phyloP scores from a whole-genome alignment of 768 basidiomycete genomes.

The Mycena kentingensis region DNA sequence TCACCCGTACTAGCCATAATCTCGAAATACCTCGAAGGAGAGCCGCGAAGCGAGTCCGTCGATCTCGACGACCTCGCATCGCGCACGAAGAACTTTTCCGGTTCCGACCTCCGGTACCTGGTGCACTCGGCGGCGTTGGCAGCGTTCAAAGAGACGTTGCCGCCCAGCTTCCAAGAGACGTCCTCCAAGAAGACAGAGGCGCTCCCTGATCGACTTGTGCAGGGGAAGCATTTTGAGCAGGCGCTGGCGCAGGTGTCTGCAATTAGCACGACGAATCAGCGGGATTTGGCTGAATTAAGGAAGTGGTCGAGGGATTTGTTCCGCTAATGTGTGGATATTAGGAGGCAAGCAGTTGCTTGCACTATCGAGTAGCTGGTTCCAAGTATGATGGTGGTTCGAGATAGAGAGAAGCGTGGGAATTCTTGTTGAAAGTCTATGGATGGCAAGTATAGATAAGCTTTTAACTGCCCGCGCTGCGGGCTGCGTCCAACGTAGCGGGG shows the following conservation, averaged over 20 bases:
- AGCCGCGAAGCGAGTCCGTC: background rate
- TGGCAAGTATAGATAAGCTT: no score
- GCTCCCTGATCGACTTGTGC: background rate
- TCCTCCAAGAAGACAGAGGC: background rate
- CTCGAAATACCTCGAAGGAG: background rate
- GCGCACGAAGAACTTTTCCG: background rate
- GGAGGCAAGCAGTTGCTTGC: no score
- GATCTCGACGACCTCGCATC: background rate
- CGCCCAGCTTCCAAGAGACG: background rate
- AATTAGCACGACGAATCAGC: background rate
- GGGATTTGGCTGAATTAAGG: background rate
- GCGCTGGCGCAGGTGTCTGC: background rate
- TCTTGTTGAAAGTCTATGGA: no score
- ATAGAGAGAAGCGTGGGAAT: no score
- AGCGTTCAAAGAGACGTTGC: background rate
- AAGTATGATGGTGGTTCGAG: no score
- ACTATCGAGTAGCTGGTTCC: no score
- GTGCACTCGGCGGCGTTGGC: background rate
- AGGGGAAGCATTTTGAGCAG: background rate
- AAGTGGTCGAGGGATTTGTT: background rate
- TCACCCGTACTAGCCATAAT: background rate
- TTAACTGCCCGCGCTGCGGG: no score
- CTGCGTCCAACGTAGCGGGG: no score
- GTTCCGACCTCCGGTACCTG: conserved; percentile 5
- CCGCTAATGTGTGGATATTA: no score